Conservation (phyloP, 2,329 filamentous ascomycete species). For the Fusarium bulbicola region DNA sequence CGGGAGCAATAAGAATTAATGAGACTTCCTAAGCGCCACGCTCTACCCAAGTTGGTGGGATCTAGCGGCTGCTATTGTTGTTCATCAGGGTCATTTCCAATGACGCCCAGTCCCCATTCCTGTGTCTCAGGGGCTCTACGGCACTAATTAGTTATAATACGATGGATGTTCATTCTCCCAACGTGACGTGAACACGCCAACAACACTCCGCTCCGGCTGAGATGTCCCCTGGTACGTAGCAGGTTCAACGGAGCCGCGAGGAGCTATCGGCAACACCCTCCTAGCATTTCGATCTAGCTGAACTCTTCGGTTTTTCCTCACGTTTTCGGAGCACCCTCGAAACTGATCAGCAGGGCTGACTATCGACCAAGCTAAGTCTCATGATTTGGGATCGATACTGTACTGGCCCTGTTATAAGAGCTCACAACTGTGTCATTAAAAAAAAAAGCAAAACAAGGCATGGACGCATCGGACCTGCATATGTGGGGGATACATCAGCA, state of each 20-base stretch:
- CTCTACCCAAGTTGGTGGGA: conserved; percentile 8
- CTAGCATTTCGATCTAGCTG: not conserved
- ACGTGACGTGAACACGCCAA: conserved; percentile 29
- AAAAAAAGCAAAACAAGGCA: conserved; percentile 11
- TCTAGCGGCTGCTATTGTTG: not conserved
- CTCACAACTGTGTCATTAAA: not conserved
- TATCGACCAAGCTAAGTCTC: not conserved
- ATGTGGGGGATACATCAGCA: conserved; percentile 18
- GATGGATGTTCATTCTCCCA: conserved; percentile 19
- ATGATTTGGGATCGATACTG: not conserved
- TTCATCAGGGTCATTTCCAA: not conserved
- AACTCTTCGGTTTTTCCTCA: conserved; percentile 1
- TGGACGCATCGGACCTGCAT: conserved; percentile 33
- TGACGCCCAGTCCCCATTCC: not conserved
- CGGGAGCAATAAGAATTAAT: conserved; percentile 8
- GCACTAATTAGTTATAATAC: not conserved
- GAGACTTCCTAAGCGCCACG: conserved; percentile 10
- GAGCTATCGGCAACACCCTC: conserved; percentile 8
- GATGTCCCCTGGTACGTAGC: conserved; percentile 19
- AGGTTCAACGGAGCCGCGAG: conserved; percentile 14
- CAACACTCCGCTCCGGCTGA: conserved; percentile 21
- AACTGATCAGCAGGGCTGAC: not conserved
- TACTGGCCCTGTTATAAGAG: not conserved
- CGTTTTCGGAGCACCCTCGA: not conserved
- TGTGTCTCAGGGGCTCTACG: conserved; percentile 2